Base-by-base conservation (phyloP, 1,139 yeast genomes). In the Zhuliangozyma blackwelliae region DNA sequence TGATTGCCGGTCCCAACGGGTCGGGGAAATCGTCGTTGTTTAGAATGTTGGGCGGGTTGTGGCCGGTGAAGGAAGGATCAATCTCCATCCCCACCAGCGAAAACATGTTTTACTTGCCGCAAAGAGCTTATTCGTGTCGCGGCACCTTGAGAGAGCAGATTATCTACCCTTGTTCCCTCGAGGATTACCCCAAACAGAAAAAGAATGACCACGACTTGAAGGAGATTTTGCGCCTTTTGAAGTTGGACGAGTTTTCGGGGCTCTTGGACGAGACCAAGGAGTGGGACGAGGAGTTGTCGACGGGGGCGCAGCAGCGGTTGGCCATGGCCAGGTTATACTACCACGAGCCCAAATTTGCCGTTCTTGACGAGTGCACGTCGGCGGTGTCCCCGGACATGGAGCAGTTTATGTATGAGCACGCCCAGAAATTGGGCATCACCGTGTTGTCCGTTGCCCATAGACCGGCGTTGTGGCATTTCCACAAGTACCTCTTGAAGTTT, bases 1-100 rank as follows among this genome's bases (percentile, higher is more conserved):
- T 90, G 41, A 89, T 90, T 55, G 92, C 92, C 7, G 97, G 97
- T 0, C 97, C 97, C 7, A 90, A 90, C 55, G 97, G 97, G 2
- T 86, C 95, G 40, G 97, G 97, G 27, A 90, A 90, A 60, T 88
- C 96, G 0, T 89, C 97, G 0, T 65, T 90, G 41, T 90, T 90
- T 60, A 75, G 97, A 55, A 78, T 90, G 55, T 72, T 90, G 35
- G 97, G 97, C 38, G 96, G 96, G 0, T 70, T 90, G 47, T 90
- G 97, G 97, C 95, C 95, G 2, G 82, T 90, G 20, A 75, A 76
- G 35, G 74, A 65, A 23, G 81, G 87, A 25, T 63, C 69, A 27
- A 74, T 87, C 33, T 72, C 74, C 5, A 77, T 87, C 35, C 96
- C 96, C 9, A 73, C 73, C 29, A 67, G 79, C 5, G 68, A 72